These are phyloP conservation scores for Papiliotrema flavescens DNA, from an alignment of 1,284 basidiomycete species.

Conservation along the genomic window DNA sequence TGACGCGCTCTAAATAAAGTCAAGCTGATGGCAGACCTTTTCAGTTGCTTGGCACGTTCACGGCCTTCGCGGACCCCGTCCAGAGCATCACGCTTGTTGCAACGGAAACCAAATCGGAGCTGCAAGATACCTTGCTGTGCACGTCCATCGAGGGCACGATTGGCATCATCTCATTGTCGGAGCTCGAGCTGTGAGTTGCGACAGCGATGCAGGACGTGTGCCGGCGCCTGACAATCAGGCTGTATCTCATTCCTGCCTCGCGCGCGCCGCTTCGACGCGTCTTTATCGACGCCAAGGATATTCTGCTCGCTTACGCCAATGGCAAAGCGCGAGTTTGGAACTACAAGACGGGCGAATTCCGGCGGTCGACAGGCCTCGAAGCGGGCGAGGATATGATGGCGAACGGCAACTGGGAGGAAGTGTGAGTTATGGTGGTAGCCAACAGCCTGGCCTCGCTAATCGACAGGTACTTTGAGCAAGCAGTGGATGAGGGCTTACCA, in stretches of 20 bases:
- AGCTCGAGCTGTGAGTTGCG: slow-evolving; percentile 65
- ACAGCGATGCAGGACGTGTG: background rate
- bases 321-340: slow-evolving; percentile 84
- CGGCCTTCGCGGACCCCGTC: slow-evolving; percentile 52
- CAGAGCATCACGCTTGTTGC: slow-evolving; percentile 21
- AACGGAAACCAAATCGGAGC: slow-evolving; percentile 51
- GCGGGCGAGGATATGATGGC: slow-evolving; percentile 71
- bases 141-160: slow-evolving; percentile 76
- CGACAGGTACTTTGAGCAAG: too few relatives aligned
- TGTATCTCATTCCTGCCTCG: slow-evolving; percentile 75
- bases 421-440: too few relatives aligned
- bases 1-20: background rate
- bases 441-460: too few relatives aligned
- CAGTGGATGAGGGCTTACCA: too few relatives aligned
- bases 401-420: slow-evolving; percentile 66
- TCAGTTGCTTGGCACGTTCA: slow-evolving; percentile 30
- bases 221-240: slow-evolving; percentile 50
- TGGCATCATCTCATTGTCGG: slow-evolving; percentile 70
- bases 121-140: slow-evolving; percentile 70
- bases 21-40: slow-evolving; percentile 17
- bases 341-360: slow-evolving; percentile 74
- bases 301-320: slow-evolving; percentile 74
- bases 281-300: slow-evolving; percentile 65
- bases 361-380: slow-evolving; percentile 71
- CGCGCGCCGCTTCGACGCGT: slow-evolving; percentile 62